A percentile compares a stretch with the other conserved stretches of the same genome.
phyloP scores from a whole-genome alignment of 1,139 yeast species.

The Magnusiomyces sp. region DNA sequence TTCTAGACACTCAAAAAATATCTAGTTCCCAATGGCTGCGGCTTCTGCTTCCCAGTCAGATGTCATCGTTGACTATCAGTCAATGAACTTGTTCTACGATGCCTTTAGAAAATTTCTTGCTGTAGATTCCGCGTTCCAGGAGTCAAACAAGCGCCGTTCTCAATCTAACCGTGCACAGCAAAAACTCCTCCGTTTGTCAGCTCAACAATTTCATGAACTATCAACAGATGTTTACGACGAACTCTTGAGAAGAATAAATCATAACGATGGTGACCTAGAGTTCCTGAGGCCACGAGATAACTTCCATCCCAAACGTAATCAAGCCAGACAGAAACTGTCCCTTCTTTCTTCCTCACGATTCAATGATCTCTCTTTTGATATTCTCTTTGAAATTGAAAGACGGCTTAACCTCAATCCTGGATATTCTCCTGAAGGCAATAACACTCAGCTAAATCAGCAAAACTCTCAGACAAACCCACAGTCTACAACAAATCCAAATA shows the following conservation, averaged over 20 bases:
- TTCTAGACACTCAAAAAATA: too few species aligned
- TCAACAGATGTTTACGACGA: slow-evolving; percentile 94
- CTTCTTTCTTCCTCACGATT: slow-evolving; percentile 75
- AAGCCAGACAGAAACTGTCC: slow-evolving; percentile 88
- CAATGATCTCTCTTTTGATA: slow-evolving; percentile 85
- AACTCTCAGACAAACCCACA: slow-evolving; percentile 1
- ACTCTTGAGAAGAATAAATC: slow-evolving; percentile 59
- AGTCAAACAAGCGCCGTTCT: slow-evolving; percentile 9
- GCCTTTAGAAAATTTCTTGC: slow-evolving; percentile 12
- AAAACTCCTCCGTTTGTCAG: slow-evolving; percentile 67
- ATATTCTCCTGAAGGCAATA: too few species aligned
- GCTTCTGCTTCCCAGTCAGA: not conserved
- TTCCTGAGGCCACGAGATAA: slow-evolving; percentile 24
- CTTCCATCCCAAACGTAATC: slow-evolving; percentile 90
- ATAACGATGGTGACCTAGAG: slow-evolving; percentile 16
- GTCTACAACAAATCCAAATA: not conserved
- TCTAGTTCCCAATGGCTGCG: not conserved
- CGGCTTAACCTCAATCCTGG: slow-evolving; percentile 39
- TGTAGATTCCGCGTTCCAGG: slow-evolving; percentile 12
- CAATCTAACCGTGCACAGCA: slow-evolving; percentile 63
- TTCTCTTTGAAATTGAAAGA: slow-evolving; percentile 76
- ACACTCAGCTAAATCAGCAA: too few species aligned
- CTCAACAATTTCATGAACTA: slow-evolving; percentile 81
- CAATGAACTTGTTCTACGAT: slow-evolving; percentile 6
- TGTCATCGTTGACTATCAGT: not conserved